Conservation (phyloP, 352 stramenopile genomes). For the Phytophthora pini region DNA sequence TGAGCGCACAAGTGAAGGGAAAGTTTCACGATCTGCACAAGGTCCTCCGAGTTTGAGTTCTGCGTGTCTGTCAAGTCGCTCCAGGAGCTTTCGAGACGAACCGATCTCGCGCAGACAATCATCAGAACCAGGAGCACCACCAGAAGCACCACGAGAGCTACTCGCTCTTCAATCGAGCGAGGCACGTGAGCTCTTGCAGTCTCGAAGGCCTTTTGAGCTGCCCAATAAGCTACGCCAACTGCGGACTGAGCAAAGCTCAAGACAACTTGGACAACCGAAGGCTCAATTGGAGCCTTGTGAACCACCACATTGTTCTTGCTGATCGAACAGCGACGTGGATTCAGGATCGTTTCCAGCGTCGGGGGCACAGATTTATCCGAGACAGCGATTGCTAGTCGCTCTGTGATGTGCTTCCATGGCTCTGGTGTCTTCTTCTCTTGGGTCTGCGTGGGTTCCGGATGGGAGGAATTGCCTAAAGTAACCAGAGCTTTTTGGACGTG, state of each 20-base stretch:
- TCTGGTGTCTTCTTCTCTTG: neutral
- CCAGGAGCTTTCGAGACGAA: conserved; percentile 20
- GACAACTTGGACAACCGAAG: conserved; percentile 13
- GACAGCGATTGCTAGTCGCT: conserved; percentile 20
- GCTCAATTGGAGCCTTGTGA: too few species aligned
- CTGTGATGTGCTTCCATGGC: conserved; percentile 21
- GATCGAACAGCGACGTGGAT: neutral
- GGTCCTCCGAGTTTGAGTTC: conserved; percentile 4
- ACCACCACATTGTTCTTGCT: neutral
- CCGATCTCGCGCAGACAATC: conserved; percentile 14
- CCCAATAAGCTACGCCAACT: conserved; percentile 10
- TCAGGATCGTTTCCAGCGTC: neutral
- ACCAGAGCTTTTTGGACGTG: conserved; percentile 33
- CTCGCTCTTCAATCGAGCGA: conserved; percentile 18
- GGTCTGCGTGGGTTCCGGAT: neutral
- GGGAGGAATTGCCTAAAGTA: conserved; percentile 16
- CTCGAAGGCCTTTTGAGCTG: neutral
- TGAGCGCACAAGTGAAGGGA: conserved; percentile 14
- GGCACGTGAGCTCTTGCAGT: conserved; percentile 12
- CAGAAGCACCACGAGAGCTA: conserved; percentile 1
- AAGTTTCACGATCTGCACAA: conserved; percentile 26
- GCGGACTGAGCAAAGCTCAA: conserved; percentile 19
- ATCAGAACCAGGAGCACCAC: conserved; percentile 12
- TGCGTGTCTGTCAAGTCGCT: conserved; percentile 14
- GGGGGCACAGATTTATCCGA: conserved; percentile 12